Evolutionary conservation across 352 stramenopile genomes (phyloP), one percentile per base, ranked within the genome.

Genomic region (Aphanomyces cochlioides): DNA sequence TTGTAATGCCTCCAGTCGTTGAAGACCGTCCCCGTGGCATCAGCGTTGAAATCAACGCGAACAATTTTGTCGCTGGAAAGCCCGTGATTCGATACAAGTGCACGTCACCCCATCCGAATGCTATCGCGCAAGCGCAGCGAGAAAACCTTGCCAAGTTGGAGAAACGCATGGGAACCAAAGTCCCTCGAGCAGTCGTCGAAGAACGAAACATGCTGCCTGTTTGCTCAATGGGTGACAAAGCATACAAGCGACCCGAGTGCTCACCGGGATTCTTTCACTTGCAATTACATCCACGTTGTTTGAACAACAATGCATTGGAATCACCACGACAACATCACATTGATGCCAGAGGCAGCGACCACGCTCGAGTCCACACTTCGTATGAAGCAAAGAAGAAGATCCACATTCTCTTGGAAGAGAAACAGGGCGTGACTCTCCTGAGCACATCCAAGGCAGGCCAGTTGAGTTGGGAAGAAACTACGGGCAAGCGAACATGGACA

Each of bases 321-420:
- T 66, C 57, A 19, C 37, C 40, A 8, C 48, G 38, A 34, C 3
- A 21, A 37, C 6, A n/a, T n/a, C n/a, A 50, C 10, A 19, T 34
- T 4, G 57, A 47, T 15, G 5, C 19, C 63, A n/a, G 40, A 43
- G 63, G 7, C 10, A 19, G 8, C 43, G 54, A 37, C 43, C 7
- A 19, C 8, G 15, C 17, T 8, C 50, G 36, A 13, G 1, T 40
- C 6, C 54, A 61, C 28, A 61, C 54, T 12, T 40, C 54, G 13
- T 69, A 69, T 39, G 63, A 69, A 37, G 43, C 37, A 13, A 69
- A 69, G 39, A 69, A 69, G 63, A 69, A 69, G 63, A 21, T 69
- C 2, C 63, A 69, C 17, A 69, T 69, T 41, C 63, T 54, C 10
- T 47, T 47, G 37, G 13, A 56, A 8, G 63, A 69, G 37, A 58